phyloP scores from a whole-genome alignment of 1,284 basidiomycete species.

The Ceratobasidium theobromae region DNA sequence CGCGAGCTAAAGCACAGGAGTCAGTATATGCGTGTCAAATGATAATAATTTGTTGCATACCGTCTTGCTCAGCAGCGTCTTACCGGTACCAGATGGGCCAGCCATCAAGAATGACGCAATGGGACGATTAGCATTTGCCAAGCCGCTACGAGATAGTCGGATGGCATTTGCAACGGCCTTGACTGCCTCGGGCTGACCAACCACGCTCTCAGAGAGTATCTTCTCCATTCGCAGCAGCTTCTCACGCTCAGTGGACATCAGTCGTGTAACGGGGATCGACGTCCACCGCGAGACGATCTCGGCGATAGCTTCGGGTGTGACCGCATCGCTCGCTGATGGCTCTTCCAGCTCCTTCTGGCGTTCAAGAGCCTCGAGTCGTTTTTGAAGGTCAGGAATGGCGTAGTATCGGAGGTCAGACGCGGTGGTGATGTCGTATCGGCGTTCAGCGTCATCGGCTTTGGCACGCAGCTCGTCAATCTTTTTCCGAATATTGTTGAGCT shows the following conservation, averaged over 20 bases:
- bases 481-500: slow-evolving; percentile 77
- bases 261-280: slow-evolving; percentile 84
- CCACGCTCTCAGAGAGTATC: slow-evolving; percentile 61
- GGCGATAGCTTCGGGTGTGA: slow-evolving; percentile 89
- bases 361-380: slow-evolving; percentile 68
- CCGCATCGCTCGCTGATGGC: slow-evolving; percentile 62
- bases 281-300: slow-evolving; percentile 89
- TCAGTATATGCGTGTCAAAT: slow-evolving; percentile 38
- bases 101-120: slow-evolving; percentile 94
- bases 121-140: slow-evolving; percentile 80
- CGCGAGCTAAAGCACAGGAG: slow-evolving; percentile 62
- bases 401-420: slow-evolving; percentile 92
- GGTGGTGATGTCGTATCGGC: slow-evolving; percentile 79
- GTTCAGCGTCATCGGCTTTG: slow-evolving; percentile 93
- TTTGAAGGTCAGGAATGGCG: slow-evolving; percentile 89
- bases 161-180: slow-evolving; percentile 90
- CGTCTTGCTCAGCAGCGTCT: slow-evolving; percentile 89
- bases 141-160: slow-evolving; percentile 84
- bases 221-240: slow-evolving; percentile 81
- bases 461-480: slow-evolving; percentile 90
- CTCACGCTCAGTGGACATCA: slow-evolving; percentile 86
- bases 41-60: slow-evolving; percentile 49
- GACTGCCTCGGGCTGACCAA: slow-evolving; percentile 89
- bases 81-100: slow-evolving; percentile 88
- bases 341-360: slow-evolving; percentile 74